A percentile compares a stretch with the other conserved stretches of the same genome.
Evolutionary conservation across 768 basidiomycete species (phyloP).

Genomic region (Plicaturopsis crispa): DNA sequence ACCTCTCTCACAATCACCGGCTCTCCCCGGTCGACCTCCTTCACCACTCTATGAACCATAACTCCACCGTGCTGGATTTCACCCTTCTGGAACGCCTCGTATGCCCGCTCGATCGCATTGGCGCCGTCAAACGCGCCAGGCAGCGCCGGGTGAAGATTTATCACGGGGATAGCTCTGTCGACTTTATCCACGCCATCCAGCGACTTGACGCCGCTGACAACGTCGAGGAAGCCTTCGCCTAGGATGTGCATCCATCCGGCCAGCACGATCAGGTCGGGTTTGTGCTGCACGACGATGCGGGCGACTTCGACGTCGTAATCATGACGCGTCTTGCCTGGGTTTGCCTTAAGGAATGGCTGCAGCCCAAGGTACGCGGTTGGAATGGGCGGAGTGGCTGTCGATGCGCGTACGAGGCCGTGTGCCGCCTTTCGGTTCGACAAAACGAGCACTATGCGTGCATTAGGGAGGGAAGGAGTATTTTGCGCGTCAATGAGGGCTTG

Average conservation of each 20-base stretch:
- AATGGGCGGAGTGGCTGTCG: conserved; percentile 52
- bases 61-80: conserved; percentile 74
- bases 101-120: conserved; percentile 85
- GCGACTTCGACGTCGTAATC: conserved; percentile 88
- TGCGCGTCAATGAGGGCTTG: conserved; percentile 92
- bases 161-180: conserved; percentile 58
- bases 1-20: conserved; percentile 80
- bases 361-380: conserved; percentile 78
- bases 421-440: conserved; percentile 90
- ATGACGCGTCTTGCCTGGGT: conserved; percentile 64
- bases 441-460: conserved; percentile 69
- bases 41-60: conserved; percentile 93
- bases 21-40: conserved; percentile 88
- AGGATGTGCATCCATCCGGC: conserved; percentile 99
- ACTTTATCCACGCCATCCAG: neutral
- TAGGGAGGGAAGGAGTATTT: conserved; percentile 64
- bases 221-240: conserved; percentile 70
- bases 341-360: conserved; percentile 71
- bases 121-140: conserved; percentile 96
- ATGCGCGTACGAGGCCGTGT: conserved; percentile 80
- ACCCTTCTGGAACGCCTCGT: conserved; percentile 78
- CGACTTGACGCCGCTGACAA: conserved; percentile 37
- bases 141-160: conserved; percentile 94
- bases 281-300: conserved; percentile 46
- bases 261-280: conserved; percentile 85